Evolutionary conservation across 2,329 filamentous ascomycete genomes (phyloP), one percentile per base, ranked within the genome.

Genomic region (Alternaria conjuncta): DNA sequence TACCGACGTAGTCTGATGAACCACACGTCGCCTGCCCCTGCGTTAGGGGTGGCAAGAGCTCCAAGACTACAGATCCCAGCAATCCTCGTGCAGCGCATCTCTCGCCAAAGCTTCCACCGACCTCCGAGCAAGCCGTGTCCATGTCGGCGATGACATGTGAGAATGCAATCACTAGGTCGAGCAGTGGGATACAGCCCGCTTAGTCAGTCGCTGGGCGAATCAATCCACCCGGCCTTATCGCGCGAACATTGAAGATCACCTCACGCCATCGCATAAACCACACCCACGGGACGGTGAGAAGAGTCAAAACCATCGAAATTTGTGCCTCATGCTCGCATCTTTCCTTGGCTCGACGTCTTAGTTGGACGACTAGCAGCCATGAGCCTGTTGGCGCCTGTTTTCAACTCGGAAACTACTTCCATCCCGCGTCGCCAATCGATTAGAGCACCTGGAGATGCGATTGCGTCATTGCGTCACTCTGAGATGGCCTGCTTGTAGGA

Each of bases 231-330:
- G 60, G 62, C 66, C 73, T 78, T 78, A 76, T 76, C 70, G 57
- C 50, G 54, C 54, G 44, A 30, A 25, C 53, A 28, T 46, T 57
- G 69, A 66, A 65, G 44, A 77, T 76, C 75, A 78, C 76, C 73
- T 79, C 75, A 79, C 73, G 43, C 57, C 69, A 75, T 75, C 70
- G 74, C 67, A 67, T 64, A 74, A 63, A 68, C 60, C 46, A 59
- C 55, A 41, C 56, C 53, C 57, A 60, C 59, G 66, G 57, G 63
- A 70, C 64, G 60, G 53, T 59, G 50, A 49, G 61, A 58, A 32
- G 26, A 51, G 49, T 55, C 26, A 53, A 60, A 64, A 28, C 26
- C 60, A 57, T 66, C 55, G 18, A 21, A 49, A 43, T 23, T 21
- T 18, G 25, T 44, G 55, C 56, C 64, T 68, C 62, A 61, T 68